Conservation (phyloP, 805 yeast genomes). For the Kockiozyma suomiensis region DNA sequence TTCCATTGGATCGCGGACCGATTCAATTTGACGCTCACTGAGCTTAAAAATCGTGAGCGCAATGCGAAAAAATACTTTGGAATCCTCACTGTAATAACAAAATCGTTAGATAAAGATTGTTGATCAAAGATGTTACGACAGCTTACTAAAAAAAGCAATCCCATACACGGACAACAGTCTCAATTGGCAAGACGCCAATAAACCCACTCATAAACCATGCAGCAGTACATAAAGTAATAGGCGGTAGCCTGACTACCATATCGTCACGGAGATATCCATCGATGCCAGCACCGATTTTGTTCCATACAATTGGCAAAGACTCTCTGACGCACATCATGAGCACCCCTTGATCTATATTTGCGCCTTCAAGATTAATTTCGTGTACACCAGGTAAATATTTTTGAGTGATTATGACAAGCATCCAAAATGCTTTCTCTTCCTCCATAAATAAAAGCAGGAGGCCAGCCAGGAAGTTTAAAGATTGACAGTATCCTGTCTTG, state of each 20-base stretch:
- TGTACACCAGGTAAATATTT: conserved; percentile 88
- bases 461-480: conserved; percentile 90
- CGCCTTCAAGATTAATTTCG: conserved; percentile 87
- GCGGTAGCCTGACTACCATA: conserved; percentile 75
- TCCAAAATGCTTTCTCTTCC: conserved; percentile 93
- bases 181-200: conserved; percentile 87
- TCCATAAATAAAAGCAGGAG: conserved; percentile 78
- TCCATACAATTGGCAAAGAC: conserved; percentile 82
- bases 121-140: too few relatives aligned
- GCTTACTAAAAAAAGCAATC: conserved; percentile 76
- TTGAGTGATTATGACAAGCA: conserved; percentile 88
- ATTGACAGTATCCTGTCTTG: conserved; percentile 92
- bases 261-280: conserved; percentile 48
- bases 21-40: conserved; percentile 64
- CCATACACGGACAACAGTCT: conserved; percentile 87
- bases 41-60: conserved; percentile 78
- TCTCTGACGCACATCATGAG: conserved; percentile 83
- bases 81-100: conserved; percentile 57
- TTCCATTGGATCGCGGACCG: conserved; percentile 54
- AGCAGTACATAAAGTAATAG: conserved; percentile 89
- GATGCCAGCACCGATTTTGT: conserved; percentile 48
- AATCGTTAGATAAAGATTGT: not conserved
- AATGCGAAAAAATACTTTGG: conserved; percentile 79
- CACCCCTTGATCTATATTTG: conserved; percentile 92
- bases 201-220: conserved; percentile 99